Conservation (phyloP, 306 rosid genomes). For the Vigna mungo region DNA sequence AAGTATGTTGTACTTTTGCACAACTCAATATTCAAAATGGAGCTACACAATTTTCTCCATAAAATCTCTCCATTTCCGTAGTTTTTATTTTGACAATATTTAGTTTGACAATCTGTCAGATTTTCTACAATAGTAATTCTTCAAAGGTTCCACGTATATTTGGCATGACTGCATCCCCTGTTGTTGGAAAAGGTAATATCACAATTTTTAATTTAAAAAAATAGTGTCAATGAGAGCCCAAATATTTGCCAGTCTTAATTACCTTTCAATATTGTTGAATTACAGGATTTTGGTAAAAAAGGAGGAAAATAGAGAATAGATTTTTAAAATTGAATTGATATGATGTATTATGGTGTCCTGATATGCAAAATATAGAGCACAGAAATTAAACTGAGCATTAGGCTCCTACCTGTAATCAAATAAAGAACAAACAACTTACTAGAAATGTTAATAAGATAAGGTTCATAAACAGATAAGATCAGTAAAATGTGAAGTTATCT, state of each 20-base stretch:
- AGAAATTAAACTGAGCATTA: background rate
- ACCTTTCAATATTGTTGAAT: conserved; percentile 19
- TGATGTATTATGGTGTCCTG: conserved; percentile 2
- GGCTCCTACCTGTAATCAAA: background rate
- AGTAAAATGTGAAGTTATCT: background rate
- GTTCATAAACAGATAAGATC: background rate
- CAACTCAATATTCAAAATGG: conserved; percentile 21
- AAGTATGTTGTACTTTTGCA: conserved; percentile 59
- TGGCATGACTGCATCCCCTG: conserved; percentile 99
- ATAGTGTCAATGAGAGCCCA: background rate
- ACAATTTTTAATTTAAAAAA: conserved; percentile 25
- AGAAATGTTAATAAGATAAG: background rate
- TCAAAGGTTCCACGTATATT: conserved; percentile 82
- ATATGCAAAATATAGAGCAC: background rate
- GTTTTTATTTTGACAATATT: conserved; percentile 31
- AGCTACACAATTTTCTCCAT: conserved; percentile 21
- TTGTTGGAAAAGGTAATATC: conserved; percentile 87
- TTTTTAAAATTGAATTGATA: conserved; percentile 6
- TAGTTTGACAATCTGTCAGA: conserved; percentile 54
- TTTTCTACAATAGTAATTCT: conserved; percentile 55
- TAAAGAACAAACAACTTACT: background rate
- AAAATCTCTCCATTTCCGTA: conserved; percentile 24
- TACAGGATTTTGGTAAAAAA: background rate
- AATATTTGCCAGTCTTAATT: conserved; percentile 7
- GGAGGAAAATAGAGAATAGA: conserved; percentile 5